Conservation (phyloP, 306 rosid species). For the Prunus mira region DNA sequence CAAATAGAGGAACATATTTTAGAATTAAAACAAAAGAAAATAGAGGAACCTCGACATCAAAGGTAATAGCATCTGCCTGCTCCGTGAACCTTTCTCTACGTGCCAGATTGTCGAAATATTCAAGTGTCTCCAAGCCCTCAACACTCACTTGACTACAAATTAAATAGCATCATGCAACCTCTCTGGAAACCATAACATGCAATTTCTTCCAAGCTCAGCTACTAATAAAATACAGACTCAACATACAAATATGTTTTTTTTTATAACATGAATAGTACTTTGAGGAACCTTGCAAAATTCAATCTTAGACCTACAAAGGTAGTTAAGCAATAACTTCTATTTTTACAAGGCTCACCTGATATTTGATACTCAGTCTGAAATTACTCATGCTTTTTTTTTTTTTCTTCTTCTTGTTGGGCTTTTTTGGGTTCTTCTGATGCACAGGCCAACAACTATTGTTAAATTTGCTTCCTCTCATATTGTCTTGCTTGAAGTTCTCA, state of each 20-base stretch:
- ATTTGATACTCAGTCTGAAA: no score
- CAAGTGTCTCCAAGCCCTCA: slow-evolving; percentile 85
- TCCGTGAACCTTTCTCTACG: slow-evolving; percentile 63
- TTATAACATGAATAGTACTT: not conserved
- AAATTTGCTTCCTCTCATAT: no score
- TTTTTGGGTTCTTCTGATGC: no score
- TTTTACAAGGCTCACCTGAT: slow-evolving; percentile 50
- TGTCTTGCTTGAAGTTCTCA: no score
- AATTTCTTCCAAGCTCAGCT: slow-evolving; percentile 16
- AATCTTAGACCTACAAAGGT: not conserved
- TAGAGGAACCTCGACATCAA: slow-evolving; percentile 64
- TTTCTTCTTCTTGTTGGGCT: no score
- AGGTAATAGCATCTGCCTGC: slow-evolving; percentile 80
- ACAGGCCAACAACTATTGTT: no score
- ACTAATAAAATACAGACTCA: not conserved
- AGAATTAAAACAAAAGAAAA: not conserved
- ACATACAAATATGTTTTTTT: not conserved
- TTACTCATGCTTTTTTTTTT: no score
- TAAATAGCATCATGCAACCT: slow-evolving; percentile 23
- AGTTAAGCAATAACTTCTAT: not conserved
- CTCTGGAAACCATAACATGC: slow-evolving; percentile 18
- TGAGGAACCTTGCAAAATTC: not conserved
- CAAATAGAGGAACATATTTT: no score
- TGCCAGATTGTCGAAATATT: slow-evolving; percentile 61
- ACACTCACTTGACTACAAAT: slow-evolving; percentile 71